Evolutionary conservation across 805 yeast species (phyloP), one percentile per base, ranked within the genome.

Genomic region (Lipomyces japonicus): DNA sequence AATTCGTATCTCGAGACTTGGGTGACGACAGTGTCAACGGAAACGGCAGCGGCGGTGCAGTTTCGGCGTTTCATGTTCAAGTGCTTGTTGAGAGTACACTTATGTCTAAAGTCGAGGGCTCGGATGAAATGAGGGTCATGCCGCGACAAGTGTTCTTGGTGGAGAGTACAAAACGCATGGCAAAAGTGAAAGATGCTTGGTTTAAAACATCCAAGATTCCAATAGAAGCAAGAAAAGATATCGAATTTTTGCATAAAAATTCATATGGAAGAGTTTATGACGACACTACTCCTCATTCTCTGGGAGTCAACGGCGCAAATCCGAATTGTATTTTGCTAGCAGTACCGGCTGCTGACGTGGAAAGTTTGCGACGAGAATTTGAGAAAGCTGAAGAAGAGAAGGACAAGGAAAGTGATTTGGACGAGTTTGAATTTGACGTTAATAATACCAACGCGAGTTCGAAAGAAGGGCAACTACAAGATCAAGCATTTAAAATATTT

Each of bases 101-200:
- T 10, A 39, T 42, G 19, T 28, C 5, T 23, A 25, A 10, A n/a
- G 40, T 6, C 6, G 32, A 35, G 22, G 37, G 25, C 14, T 16
- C 7, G n/a, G 28, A 30, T 3, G 34, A 25, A n/a, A 24, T 32
- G 10, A 25, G 4, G 12, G 31, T 16, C n/a, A 12, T 41, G 23
- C 21, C 28, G 16, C 26, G 39, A 7, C 30, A 35, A 9, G 22
- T 28, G 34, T 47, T 51, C 44, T 37, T 23, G 28, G 39, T 54
- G 39, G 26, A 31, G 41, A 42, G 44, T 14, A 32, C 47, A 28
- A 30, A 36, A 14, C 14, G 41, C 30, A 40, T 54, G 9, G 19
- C 43, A 22, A 39, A 31, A 42, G 35, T 48, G 5, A 36, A 42
- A 21, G 25, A 16, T 3, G 58, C 53, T 23, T 54, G 58, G 58